A percentile compares a stretch with the other conserved stretches of the same genome.
phyloP scores from a whole-genome alignment of 352 stramenopile genomes.

The Peronospora farinosa region DNA sequence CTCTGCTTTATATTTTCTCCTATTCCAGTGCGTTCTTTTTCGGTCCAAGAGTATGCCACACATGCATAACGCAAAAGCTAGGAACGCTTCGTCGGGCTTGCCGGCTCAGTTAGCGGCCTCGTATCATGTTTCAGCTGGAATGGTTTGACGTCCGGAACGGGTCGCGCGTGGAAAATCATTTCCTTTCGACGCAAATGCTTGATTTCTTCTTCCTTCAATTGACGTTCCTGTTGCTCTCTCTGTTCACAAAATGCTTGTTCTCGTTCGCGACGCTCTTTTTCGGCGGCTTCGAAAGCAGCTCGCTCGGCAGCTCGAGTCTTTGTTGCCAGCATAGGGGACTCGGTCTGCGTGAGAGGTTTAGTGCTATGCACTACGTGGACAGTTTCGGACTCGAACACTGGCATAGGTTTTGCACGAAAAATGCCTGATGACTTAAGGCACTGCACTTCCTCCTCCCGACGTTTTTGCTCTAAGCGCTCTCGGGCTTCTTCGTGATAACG shows the following conservation, averaged over 20 bases:
- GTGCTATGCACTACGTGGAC: slow-evolving; percentile 30
- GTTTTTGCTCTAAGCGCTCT: slow-evolving; percentile 48
- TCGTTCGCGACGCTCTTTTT: slow-evolving; percentile 55
- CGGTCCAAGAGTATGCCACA: neutral
- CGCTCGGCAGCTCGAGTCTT: slow-evolving; percentile 57
- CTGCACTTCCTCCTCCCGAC: slow-evolving; percentile 51
- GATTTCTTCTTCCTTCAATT: slow-evolving; percentile 60
- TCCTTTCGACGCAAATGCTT: slow-evolving; percentile 62
- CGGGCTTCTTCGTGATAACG: slow-evolving; percentile 50
- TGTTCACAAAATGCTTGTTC: slow-evolving; percentile 59
- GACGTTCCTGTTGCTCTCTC: slow-evolving; percentile 42
- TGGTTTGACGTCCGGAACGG: slow-evolving; percentile 38
- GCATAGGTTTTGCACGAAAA: slow-evolving; percentile 70
- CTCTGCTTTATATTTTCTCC: slow-evolving; percentile 2
- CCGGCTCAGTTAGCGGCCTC: slow-evolving; percentile 47
- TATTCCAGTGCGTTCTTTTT: slow-evolving; percentile 6
- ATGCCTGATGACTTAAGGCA: slow-evolving; percentile 29
- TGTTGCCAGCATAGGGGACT: slow-evolving; percentile 52
- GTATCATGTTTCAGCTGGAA: slow-evolving; percentile 47
- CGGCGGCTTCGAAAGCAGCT: slow-evolving; percentile 57
- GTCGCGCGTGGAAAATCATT: slow-evolving; percentile 67
- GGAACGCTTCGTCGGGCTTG: slow-evolving; percentile 39
- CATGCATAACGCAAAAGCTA: slow-evolving; percentile 9
- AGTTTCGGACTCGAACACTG: slow-evolving; percentile 31
- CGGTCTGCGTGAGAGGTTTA: slow-evolving; percentile 39